Conservation (phyloP, 164 flowering plant species). For the Pachysandra terminalis region DNA sequence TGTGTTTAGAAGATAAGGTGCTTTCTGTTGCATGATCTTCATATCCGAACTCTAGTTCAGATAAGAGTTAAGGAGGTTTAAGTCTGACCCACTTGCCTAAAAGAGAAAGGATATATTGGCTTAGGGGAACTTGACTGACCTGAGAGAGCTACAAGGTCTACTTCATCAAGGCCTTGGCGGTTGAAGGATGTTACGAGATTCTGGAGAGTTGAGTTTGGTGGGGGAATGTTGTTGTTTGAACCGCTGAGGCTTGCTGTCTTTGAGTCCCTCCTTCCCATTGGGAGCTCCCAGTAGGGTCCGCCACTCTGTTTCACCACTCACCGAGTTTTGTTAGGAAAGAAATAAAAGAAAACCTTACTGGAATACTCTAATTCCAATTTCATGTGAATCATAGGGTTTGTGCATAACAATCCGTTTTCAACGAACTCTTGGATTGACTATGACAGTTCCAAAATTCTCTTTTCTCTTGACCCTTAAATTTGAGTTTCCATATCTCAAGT, state of each 20-base stretch:
- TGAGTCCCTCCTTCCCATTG: slow-evolving; percentile 90
- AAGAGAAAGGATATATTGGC: neutral
- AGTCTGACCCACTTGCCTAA: neutral
- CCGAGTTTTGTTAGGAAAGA: neutral
- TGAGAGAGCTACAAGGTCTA: slow-evolving; percentile 90
- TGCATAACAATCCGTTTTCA: no score
- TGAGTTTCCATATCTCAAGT: no score
- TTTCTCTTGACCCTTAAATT: no score
- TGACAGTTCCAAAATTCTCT: no score
- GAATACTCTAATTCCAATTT: neutral
- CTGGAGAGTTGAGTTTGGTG: slow-evolving; percentile 77
- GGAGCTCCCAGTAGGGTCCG: slow-evolving; percentile 83
- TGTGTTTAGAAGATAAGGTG: neutral
- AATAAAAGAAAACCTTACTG: no score
- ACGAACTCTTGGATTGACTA: no score
- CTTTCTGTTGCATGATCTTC: neutral
- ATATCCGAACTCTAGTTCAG: neutral
- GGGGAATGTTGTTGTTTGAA: slow-evolving; percentile 71
- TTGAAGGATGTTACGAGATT: slow-evolving; percentile 59
- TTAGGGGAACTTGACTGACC: slow-evolving; percentile 30
- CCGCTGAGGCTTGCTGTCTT: slow-evolving; percentile 64
- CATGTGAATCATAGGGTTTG: no score
- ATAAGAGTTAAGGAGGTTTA: neutral
- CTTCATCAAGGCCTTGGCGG: slow-evolving; percentile 72
- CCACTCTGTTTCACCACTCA: slow-evolving; percentile 51